phyloP scores from a whole-genome alignment of 805 yeast species.

The Sugiyamaella boreocaroliniensis region DNA sequence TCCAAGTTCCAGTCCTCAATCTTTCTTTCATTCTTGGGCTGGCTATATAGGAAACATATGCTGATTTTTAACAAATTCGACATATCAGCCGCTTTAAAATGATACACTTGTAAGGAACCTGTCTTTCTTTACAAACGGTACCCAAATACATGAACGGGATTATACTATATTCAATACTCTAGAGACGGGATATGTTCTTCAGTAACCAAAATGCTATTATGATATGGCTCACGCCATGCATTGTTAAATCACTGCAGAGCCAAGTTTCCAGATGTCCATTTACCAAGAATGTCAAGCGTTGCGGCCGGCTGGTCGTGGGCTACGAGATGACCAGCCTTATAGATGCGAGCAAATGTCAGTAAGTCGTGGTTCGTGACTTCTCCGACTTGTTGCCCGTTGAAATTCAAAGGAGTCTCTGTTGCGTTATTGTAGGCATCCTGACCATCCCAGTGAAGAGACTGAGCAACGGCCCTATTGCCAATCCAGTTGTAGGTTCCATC shows the following conservation, averaged over 20 bases:
- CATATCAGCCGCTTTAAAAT: too few species aligned
- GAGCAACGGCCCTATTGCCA: slow-evolving; percentile 82
- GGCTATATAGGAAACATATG: too few species aligned
- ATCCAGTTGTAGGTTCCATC: slow-evolving; percentile 94
- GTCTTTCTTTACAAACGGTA: too few species aligned
- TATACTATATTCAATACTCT: too few species aligned
- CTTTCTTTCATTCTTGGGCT: too few species aligned
- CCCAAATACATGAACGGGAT: too few species aligned
- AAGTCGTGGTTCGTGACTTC: slow-evolving; percentile 63
- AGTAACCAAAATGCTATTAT: too few species aligned
- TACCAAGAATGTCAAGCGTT: slow-evolving; percentile 70
- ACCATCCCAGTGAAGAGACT: slow-evolving; percentile 57
- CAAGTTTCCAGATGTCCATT: slow-evolving; percentile 54
- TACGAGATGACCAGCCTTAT: slow-evolving; percentile 89
- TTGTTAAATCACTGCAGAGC: neutral
- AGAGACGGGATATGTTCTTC: too few species aligned
- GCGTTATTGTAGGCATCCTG: slow-evolving; percentile 45
- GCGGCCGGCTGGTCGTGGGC: slow-evolving; percentile 73
- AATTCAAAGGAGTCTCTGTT: slow-evolving; percentile 38
- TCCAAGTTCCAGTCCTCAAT: too few species aligned
- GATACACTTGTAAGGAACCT: too few species aligned
- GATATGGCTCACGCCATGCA: too few species aligned
- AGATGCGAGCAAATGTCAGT: slow-evolving; percentile 72
- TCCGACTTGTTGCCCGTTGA: slow-evolving; percentile 45
- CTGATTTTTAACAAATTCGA: too few species aligned